These are phyloP conservation scores for Lipomyces spencermartinsiae DNA, from an alignment of 805 yeast genomes.

Conservation along the genomic window DNA sequence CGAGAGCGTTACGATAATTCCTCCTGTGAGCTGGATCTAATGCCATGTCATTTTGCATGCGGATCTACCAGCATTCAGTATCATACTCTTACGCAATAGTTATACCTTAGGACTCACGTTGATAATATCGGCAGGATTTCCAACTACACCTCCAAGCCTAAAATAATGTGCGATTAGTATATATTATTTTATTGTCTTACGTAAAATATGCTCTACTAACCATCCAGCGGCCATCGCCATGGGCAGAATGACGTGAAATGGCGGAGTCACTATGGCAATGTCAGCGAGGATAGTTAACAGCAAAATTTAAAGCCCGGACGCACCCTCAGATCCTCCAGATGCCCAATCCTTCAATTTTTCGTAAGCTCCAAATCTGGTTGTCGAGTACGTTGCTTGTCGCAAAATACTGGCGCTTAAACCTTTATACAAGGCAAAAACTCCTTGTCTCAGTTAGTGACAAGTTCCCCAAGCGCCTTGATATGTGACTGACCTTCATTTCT, in stretches of 20 bases:
- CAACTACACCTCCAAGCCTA: slow-evolving; percentile 75
- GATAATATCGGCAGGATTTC: slow-evolving; percentile 87
- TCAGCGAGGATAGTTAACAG: slow-evolving; percentile 40
- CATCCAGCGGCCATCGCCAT: slow-evolving; percentile 87
- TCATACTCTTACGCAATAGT: neutral
- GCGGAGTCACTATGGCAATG: slow-evolving; percentile 55
- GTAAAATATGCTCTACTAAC: slow-evolving; percentile 18
- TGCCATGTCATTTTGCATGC: slow-evolving; percentile 84
- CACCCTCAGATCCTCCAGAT: slow-evolving; percentile 32
- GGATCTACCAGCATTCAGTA: slow-evolving; percentile 15
- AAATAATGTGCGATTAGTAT: neutral
- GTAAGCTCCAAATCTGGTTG: slow-evolving; percentile 85
- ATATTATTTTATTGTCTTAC: neutral
- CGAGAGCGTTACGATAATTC: slow-evolving; percentile 76
- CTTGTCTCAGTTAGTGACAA: slow-evolving; percentile 13
- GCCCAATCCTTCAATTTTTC: slow-evolving; percentile 68
- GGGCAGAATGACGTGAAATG: slow-evolving; percentile 67
- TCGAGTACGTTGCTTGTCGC: slow-evolving; percentile 87
- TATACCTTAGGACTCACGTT: slow-evolving; percentile 60
- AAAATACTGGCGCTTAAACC: slow-evolving; percentile 82
- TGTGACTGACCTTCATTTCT: slow-evolving; percentile 59
- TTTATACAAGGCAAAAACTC: slow-evolving; percentile 67
- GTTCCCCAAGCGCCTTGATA: neutral
- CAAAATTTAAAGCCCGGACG: neutral
- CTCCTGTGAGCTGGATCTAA: slow-evolving; percentile 69